phyloP scores from a whole-genome alignment of 2,329 filamentous ascomycete species.

The Ustilaginoidea virens region DNA sequence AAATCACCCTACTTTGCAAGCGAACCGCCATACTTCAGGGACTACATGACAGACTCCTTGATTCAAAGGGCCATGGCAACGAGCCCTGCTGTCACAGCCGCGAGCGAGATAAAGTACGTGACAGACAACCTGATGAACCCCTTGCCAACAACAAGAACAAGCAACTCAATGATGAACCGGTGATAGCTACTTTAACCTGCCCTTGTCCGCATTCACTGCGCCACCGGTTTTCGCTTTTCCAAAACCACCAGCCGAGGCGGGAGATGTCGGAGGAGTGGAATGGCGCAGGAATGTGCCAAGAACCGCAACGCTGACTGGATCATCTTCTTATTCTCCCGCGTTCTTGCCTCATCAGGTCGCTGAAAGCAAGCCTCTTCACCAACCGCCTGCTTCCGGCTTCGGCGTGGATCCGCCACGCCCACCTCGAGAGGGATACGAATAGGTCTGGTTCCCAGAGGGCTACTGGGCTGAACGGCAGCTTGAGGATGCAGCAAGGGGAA shows the following conservation, averaged over 20 bases:
- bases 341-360: neutral
- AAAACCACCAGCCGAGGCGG: constrained; percentile 2
- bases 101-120: constrained; percentile 12
- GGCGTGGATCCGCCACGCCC: constrained; percentile 37
- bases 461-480: constrained; percentile 45
- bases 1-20: no score
- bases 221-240: constrained; percentile 9
- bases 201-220: constrained; percentile 6
- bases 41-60: constrained; percentile 9
- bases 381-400: constrained; percentile 7
- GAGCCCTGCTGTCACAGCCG: neutral
- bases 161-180: neutral
- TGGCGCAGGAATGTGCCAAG: constrained; percentile 4
- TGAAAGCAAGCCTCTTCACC: constrained; percentile 2
- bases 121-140: no score
- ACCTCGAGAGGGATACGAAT: constrained; percentile 38
- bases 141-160: constrained; percentile 3
- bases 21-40: neutral
- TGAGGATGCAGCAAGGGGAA: constrained; percentile 11
- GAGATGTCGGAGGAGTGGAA: constrained; percentile 1
- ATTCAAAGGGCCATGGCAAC: constrained; percentile 1
- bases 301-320: neutral
- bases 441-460: constrained; percentile 47
- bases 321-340: constrained; percentile 2
- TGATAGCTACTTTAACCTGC: constrained; percentile 19